Evolutionary conservation across 805 yeast species (phyloP), one percentile per base, ranked within the genome.

Genomic region (Ogataea dorogensis): DNA sequence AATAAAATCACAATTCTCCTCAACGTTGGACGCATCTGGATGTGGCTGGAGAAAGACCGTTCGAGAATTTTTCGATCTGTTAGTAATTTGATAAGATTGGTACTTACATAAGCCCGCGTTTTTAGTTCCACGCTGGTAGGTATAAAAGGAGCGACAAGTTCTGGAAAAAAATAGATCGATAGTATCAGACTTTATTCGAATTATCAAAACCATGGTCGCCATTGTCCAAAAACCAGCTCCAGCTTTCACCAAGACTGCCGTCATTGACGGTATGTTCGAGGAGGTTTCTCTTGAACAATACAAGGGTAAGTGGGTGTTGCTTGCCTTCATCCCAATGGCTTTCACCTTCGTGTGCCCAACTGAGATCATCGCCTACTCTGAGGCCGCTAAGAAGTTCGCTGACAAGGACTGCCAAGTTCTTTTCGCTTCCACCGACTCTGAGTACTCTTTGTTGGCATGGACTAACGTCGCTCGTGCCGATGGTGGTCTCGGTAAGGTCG

Each of bases 321-420:
- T 93, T 60, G 98, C 94, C 47, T 93, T 93, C 75, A 83, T 93
- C 66, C 99, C 98, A 68, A 74, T 91, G 78, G 98, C 98, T 35
- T 93, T 93, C 89, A 93, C 99, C 44, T 93, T 93, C 56, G 98
- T 93, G 49, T 93, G 98, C 74, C 98, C 99, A 68, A 93, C 98
- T 54, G 98, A 93, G 77, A 89, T 93, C 75, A 81, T 93, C 69
- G 98, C 98, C 55, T 93, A 88, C 83, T 86, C 96, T 48, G 96
- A 91, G 56, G 96, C 97, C 54, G 85, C 79, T 56, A 79, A 81
- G 75, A 81, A 82, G 76, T 93, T 93, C 71, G 67, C 83, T 56
- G 94, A 77, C 53, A 82, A 86, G 64, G 91, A 81, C 59, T 79
- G 87, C 53, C 86, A 87, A 73, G 81, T 93, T 35, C 78, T 93